Conservation (phyloP, 495 filamentous ascomycete genomes). For the Sordaria brevicollis region DNA sequence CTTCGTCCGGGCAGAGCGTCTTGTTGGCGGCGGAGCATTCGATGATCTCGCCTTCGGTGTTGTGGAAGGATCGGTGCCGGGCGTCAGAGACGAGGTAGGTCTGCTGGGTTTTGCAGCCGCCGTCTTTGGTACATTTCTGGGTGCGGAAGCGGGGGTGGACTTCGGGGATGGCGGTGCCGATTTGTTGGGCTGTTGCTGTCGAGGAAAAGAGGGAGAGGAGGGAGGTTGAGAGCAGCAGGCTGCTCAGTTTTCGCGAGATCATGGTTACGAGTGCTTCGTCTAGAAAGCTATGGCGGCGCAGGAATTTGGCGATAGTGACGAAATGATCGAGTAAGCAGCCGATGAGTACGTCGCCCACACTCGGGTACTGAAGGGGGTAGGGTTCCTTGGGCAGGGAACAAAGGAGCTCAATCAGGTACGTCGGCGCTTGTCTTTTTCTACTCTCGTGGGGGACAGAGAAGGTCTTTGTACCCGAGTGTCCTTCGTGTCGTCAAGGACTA, state of each 20-base stretch:
- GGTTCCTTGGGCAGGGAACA: background rate
- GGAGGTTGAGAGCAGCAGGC: background rate
- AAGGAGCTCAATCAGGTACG: background rate
- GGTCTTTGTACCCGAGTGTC: background rate
- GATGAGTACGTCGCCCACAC: background rate
- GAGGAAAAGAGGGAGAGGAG: conserved; percentile 3
- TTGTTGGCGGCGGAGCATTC: conserved; percentile 34
- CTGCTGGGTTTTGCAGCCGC: conserved; percentile 34
- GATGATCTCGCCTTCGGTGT: conserved; percentile 18
- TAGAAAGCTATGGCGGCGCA: background rate
- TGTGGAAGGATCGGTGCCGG: conserved; percentile 38
- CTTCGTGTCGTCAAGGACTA: background rate
- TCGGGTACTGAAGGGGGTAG: background rate
- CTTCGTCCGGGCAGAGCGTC: conserved; percentile 38
- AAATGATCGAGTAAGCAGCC: background rate
- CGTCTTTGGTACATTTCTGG: conserved; percentile 35
- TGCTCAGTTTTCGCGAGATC: background rate
- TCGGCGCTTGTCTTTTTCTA: background rate
- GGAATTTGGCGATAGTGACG: background rate
- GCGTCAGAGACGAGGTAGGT: conserved; percentile 42
- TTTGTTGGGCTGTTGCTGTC: conserved; percentile 9
- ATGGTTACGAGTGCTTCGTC: background rate
- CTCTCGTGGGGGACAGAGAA: background rate
- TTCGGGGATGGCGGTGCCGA: conserved; percentile 30
- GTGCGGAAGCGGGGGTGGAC: conserved; percentile 40